Evolutionary conservation across 177 flowering plant species (phyloP).

Genomic region (Tripterygium wilfordii): DNA sequence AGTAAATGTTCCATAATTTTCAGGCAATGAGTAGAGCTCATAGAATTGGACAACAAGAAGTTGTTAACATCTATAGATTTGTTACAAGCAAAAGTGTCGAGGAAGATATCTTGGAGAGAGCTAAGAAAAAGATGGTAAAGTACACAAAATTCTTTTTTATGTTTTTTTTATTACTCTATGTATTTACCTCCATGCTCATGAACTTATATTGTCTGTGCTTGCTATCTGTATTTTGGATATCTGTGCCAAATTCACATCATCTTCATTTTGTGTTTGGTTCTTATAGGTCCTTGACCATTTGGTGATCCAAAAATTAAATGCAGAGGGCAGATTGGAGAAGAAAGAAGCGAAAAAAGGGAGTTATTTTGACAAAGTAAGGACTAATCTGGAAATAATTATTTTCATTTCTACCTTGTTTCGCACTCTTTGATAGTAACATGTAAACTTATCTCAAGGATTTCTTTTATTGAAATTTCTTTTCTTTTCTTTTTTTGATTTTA

Average conservation of each 20-base stretch:
- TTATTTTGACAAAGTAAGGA: conserved; percentile 84
- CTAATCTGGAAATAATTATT: no score
- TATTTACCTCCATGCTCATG: no score
- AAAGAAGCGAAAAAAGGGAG: conserved; percentile 93
- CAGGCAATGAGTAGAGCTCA: conserved; percentile 99
- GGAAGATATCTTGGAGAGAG: conserved; percentile 97
- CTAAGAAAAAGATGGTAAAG: conserved; percentile 94
- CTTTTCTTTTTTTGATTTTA: not conserved
- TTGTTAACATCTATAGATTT: conserved; percentile 95
- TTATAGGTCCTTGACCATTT: conserved; percentile 94
- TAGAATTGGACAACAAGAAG: conserved; percentile 97
- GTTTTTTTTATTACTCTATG: no score
- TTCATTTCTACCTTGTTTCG: no score
- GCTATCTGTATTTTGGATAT: no score
- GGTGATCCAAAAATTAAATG: conserved; percentile 97
- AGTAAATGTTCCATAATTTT: no score
- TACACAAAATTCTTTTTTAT: no score
- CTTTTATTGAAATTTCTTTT: not conserved
- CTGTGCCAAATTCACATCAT: no score
- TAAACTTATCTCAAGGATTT: no score
- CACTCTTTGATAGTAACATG: no score
- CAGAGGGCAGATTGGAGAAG: conserved; percentile 96
- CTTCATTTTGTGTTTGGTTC: no score
- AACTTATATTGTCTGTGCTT: no score
- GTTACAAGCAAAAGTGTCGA: conserved; percentile 99